Percentiles rank a stretch among this genome's conserved stretches.
Conservation (phyloP, 139 green algal species). For the Coccomyxa sp. region DNA sequence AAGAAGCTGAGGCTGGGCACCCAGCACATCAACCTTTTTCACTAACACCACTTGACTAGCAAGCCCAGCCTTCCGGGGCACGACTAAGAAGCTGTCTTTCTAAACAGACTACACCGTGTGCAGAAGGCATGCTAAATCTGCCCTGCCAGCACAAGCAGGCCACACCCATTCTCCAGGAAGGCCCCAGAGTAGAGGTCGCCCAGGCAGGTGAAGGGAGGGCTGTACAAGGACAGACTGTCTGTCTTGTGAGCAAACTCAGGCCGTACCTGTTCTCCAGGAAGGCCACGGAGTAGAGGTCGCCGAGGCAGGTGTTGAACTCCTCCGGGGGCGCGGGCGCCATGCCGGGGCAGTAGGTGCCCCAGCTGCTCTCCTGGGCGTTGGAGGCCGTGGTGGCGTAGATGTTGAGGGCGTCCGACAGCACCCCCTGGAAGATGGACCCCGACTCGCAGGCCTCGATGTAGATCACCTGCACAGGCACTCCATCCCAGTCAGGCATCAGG, state of each 20-base stretch:
- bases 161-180: conserved; percentile 87
- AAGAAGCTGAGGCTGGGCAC: too few species aligned
- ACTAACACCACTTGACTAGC: too few species aligned
- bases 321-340: conserved; percentile 28
- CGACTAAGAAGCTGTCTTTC: too few species aligned
- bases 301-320: conserved; percentile 85
- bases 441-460: conserved; percentile 1
- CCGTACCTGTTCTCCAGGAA: conserved; percentile 89
- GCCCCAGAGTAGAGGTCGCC: conserved; percentile 92
- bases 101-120: too few species aligned
- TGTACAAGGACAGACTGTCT: too few species aligned
- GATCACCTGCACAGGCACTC: neutral
- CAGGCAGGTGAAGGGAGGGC: conserved; percentile 93
- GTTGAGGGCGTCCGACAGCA: conserved; percentile 47
- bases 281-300: conserved; percentile 90
- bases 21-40: too few species aligned
- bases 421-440: conserved; percentile 28
- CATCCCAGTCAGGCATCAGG: neutral
- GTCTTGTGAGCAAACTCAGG: too few species aligned
- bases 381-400: conserved; percentile 84
- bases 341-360: conserved; percentile 88
- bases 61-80: too few species aligned
- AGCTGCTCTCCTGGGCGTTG: conserved; percentile 83
- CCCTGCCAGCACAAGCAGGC: too few species aligned
- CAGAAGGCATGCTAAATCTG: too few species aligned